Evolutionary conservation across 345 rosid species (phyloP).

Genomic region (Excoecaria cochinchinensis): DNA sequence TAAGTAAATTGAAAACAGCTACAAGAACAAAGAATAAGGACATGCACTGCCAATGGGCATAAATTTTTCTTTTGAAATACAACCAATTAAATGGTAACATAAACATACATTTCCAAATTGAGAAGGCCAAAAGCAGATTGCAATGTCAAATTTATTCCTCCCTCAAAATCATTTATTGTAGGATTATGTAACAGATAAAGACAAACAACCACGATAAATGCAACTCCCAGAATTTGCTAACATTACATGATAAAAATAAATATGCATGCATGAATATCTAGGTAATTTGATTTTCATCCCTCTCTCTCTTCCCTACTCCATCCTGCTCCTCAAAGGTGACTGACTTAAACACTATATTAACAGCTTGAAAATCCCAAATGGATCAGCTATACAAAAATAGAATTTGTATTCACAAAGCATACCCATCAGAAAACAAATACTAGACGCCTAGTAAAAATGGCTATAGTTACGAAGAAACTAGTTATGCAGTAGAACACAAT

Average conservation of each 20-base stretch:
- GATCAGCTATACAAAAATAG: background rate
- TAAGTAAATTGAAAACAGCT: background rate
- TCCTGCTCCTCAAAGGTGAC: background rate
- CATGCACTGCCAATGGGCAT: background rate
- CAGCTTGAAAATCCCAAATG: background rate
- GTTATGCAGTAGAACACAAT: too few species aligned
- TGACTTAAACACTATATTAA: background rate
- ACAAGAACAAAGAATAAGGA: background rate
- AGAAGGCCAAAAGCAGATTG: background rate
- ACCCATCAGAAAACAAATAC: background rate
- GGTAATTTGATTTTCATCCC: background rate
- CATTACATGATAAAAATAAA: too few species aligned
- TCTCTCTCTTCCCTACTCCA: background rate
- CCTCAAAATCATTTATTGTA: background rate
- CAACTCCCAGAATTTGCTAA: background rate
- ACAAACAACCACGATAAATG: background rate
- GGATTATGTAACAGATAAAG: background rate
- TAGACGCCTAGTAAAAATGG: background rate
- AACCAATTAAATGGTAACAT: background rate
- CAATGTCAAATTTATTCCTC: background rate
- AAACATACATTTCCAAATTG: background rate
- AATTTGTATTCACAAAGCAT: background rate
- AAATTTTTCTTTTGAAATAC: background rate
- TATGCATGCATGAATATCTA: background rate
- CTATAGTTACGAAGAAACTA: background rate